A percentile compares a stretch with the other conserved stretches of the same genome.
These are phyloP conservation scores for Boletus insuetus DNA, from an alignment of 768 basidiomycete genomes.

Conservation along the genomic window DNA sequence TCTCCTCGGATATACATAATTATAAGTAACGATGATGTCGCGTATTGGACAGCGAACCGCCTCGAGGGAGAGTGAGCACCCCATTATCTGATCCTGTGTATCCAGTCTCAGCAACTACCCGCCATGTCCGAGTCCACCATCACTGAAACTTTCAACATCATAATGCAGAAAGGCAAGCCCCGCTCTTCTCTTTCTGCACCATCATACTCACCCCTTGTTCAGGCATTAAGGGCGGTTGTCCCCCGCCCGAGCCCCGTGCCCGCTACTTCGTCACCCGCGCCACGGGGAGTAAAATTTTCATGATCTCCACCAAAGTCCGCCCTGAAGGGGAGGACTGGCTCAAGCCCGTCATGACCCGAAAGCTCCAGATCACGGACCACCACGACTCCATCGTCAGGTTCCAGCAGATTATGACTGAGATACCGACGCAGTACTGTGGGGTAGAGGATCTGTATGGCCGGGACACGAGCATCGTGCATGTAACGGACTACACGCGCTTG, in stretches of 20 bases:
- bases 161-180: slow-evolving; percentile 4
- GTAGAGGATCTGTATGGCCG: slow-evolving; percentile 70
- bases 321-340: slow-evolving; percentile 42
- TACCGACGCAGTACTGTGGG: slow-evolving; percentile 36
- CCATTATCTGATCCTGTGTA: too few species aligned
- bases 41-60: too few species aligned
- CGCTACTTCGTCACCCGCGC: slow-evolving; percentile 49
- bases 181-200: background rate
- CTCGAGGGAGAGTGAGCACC: too few species aligned
- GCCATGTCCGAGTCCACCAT: background rate
- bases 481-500: slow-evolving; percentile 17
- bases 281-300: slow-evolving; percentile 36
- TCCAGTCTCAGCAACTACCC: too few species aligned
- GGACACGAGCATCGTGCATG: slow-evolving; percentile 32
- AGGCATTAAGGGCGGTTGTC: slow-evolving; percentile 55
- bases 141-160: slow-evolving; percentile 1
- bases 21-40: too few species aligned
- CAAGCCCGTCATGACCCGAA: slow-evolving; percentile 37
- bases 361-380: slow-evolving; percentile 39
- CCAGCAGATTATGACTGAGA: slow-evolving; percentile 56
- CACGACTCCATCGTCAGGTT: slow-evolving; percentile 35
- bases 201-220: background rate
- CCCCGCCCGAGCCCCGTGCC: slow-evolving; percentile 58
- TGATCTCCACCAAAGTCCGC: slow-evolving; percentile 48
- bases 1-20: too few species aligned